Evolutionary conservation across 352 stramenopile genomes (phyloP).

Genomic region (Phytophthora quininea): DNA sequence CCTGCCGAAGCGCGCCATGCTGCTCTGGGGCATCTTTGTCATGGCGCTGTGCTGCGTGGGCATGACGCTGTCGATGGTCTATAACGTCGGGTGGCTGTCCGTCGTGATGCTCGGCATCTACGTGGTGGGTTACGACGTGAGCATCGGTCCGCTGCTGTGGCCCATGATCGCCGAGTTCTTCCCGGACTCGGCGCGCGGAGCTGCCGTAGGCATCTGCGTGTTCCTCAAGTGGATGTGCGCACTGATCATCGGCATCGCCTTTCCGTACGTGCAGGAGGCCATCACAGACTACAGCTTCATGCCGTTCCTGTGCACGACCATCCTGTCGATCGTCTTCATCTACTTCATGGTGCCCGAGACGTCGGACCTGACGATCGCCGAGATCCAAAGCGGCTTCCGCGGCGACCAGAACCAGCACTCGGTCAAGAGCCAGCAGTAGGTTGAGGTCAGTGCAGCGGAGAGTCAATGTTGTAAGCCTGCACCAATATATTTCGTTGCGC

Average conservation of each 20-base stretch:
- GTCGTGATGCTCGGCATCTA: constrained; percentile 50
- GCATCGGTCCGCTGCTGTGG: constrained; percentile 62
- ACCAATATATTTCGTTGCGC: background rate
- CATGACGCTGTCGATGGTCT: constrained; percentile 44
- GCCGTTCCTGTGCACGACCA: constrained; percentile 49
- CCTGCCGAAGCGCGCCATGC: constrained; percentile 43
- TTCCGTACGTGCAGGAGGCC: constrained; percentile 53
- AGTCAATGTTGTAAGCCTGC: background rate
- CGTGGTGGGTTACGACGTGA: constrained; percentile 50
- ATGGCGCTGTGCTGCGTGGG: constrained; percentile 46
- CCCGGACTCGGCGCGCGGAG: constrained; percentile 52
- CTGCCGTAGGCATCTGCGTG: constrained; percentile 40
- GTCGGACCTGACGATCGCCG: constrained; percentile 54
- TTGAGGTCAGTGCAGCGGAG: background rate
- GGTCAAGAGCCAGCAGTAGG: constrained; percentile 25
- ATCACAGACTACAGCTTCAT: constrained; percentile 51
- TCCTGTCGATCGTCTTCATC: constrained; percentile 41
- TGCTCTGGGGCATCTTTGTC: constrained; percentile 41
- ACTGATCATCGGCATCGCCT: constrained; percentile 54
- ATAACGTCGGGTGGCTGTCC: constrained; percentile 34
- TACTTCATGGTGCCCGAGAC: constrained; percentile 60
- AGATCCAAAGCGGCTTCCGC: constrained; percentile 56
- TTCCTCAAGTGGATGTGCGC: constrained; percentile 55
- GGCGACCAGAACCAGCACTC: constrained; percentile 21
- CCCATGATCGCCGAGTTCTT: constrained; percentile 53